phyloP scores from a whole-genome alignment of 2,329 filamentous ascomycete species.

The Amauroascus verrucosus region DNA sequence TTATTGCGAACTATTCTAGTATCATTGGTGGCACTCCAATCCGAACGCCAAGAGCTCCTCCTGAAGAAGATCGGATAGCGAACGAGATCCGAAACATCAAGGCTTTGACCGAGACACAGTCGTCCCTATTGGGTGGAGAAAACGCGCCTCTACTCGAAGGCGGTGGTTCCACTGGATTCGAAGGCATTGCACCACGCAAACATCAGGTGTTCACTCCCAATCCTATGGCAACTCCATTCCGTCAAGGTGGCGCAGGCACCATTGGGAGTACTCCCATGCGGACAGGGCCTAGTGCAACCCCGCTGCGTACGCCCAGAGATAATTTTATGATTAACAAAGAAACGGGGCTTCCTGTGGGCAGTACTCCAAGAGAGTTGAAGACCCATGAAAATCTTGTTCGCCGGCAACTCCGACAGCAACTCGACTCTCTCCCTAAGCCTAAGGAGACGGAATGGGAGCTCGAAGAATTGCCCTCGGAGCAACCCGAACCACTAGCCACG shows the following conservation, averaged over 20 bases:
- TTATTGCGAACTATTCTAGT: conserved; percentile 77
- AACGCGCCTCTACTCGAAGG: conserved; percentile 84
- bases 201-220: conserved; percentile 86
- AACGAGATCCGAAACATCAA: conserved; percentile 94
- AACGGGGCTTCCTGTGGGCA: conserved; percentile 55
- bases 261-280: conserved; percentile 56
- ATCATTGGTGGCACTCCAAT: conserved; percentile 78
- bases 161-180: conserved; percentile 72
- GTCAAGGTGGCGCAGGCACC: conserved; percentile 44
- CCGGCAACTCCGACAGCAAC: conserved; percentile 49
- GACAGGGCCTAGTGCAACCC: conserved; percentile 63
- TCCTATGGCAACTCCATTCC: conserved; percentile 81
- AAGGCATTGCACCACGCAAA: conserved; percentile 68
- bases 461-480: conserved; percentile 71
- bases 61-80: conserved; percentile 88
- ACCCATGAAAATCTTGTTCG: conserved; percentile 59
- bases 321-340: conserved; percentile 72
- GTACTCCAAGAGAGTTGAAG: conserved; percentile 67
- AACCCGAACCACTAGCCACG: conserved; percentile 46
- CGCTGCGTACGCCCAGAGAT: conserved; percentile 79
- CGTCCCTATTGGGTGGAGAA: conserved; percentile 83
- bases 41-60: conserved; percentile 78
- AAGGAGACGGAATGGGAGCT: conserved; percentile 93
- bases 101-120: conserved; percentile 85
- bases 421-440: conserved; percentile 80